A percentile compares a stretch with the other conserved stretches of the same genome.
Conservation (phyloP, 257 asterid genomes). For the Verbascum thapsus region DNA sequence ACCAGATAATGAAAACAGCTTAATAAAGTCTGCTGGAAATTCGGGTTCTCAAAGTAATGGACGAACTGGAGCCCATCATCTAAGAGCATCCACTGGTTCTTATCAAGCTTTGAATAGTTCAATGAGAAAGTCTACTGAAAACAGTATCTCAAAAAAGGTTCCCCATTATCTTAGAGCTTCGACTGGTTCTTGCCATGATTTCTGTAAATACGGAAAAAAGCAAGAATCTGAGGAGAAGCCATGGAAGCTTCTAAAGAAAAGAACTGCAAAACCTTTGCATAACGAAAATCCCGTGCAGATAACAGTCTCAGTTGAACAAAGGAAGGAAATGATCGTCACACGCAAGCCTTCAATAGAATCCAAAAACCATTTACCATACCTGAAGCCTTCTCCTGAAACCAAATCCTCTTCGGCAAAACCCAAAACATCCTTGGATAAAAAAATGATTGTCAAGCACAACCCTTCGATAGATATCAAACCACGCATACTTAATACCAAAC, state of each 20-base stretch:
- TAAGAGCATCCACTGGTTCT: constrained; percentile 46
- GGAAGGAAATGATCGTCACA: constrained; percentile 32
- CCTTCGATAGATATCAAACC: constrained; percentile 22
- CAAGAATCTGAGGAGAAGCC: constrained; percentile 49
- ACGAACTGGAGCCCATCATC: constrained; percentile 24
- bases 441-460: constrained; percentile 30
- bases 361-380: constrained; percentile 21
- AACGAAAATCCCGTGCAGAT: constrained; percentile 35
- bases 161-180: constrained; percentile 84
- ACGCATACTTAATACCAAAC: constrained; percentile 25
- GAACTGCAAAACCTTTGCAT: constrained; percentile 33
- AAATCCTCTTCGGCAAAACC: constrained; percentile 35
- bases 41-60: constrained; percentile 29
- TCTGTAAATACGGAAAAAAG: constrained; percentile 72
- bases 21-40: constrained; percentile 22
- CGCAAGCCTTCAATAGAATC: constrained; percentile 22
- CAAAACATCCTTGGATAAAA: constrained; percentile 30
- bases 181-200: constrained; percentile 89
- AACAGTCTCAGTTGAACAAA: constrained; percentile 38
- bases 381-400: constrained; percentile 34
- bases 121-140: constrained; percentile 48
- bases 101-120: too few relatives aligned
- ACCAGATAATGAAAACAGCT: constrained; percentile 22
- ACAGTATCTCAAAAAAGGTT: constrained; percentile 33
- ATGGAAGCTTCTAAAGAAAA: constrained; percentile 47